phyloP scores from a whole-genome alignment of 2,329 filamentous ascomycete species.

The Venturia oleaginea region DNA sequence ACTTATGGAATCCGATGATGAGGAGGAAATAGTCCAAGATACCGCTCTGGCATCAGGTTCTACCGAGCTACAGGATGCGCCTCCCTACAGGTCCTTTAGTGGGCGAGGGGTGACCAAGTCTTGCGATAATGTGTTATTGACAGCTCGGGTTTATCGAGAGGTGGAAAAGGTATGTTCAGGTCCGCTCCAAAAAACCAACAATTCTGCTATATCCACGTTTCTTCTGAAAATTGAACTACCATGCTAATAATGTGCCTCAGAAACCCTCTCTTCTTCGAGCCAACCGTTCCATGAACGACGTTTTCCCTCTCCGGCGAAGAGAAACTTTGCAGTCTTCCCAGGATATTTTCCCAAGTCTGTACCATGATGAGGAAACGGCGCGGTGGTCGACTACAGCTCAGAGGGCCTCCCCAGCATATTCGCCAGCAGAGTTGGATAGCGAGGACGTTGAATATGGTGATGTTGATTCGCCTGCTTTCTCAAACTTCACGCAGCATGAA shows the following conservation, averaged over 20 bases:
- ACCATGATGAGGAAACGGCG: neutral
- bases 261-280: neutral
- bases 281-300: neutral
- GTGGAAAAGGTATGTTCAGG: neutral
- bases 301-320: neutral
- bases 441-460: neutral
- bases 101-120: neutral
- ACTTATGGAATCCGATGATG: neutral
- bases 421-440: neutral
- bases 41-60: neutral
- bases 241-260: neutral
- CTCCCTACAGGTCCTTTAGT: neutral
- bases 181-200: no score
- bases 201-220: neutral
- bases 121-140: neutral
- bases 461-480: neutral
- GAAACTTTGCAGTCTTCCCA: neutral
- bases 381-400: neutral
- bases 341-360: neutral
- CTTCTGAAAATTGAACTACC: neutral
- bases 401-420: neutral
- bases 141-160: neutral
- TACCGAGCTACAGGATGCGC: neutral
- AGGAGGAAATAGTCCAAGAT: neutral
- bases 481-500: neutral